A percentile compares a stretch with the other conserved stretches of the same genome.
phyloP scores from a whole-genome alignment of 169 alveolate genomes.

The Cryptosporidium andersoni region DNA sequence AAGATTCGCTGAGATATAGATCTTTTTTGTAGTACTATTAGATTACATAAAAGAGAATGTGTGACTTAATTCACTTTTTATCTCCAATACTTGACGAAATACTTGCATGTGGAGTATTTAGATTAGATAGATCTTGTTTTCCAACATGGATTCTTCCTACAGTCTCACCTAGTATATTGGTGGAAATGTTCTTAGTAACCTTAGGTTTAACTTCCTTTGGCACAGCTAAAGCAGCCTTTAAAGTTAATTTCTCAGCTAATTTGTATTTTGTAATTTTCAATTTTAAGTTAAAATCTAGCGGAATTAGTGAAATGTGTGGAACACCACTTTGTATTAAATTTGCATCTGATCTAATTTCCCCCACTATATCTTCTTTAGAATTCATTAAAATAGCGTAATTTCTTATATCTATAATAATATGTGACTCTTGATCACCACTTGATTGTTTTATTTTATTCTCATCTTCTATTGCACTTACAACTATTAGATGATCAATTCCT shows the following conservation, averaged over 20 bases:
- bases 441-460: background rate
- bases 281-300: conserved; percentile 25
- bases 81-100: background rate
- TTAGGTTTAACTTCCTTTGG: conserved; percentile 55
- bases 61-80: too few relatives aligned
- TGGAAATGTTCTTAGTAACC: conserved; percentile 30
- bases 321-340: conserved; percentile 16
- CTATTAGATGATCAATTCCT: conserved; percentile 60
- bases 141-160: conserved; percentile 69
- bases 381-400: conserved; percentile 17
- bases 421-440: background rate
- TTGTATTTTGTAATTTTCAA: conserved; percentile 41
- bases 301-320: conserved; percentile 20
- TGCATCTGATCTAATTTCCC: conserved; percentile 4
- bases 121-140: conserved; percentile 35
- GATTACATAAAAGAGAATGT: too few relatives aligned
- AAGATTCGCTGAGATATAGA: too few relatives aligned
- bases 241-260: conserved; percentile 12
- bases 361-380: conserved; percentile 3
- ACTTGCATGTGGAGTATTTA: conserved; percentile 65
- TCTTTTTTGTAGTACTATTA: too few relatives aligned
- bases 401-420: conserved; percentile 41
- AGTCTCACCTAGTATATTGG: conserved; percentile 50
- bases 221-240: conserved; percentile 25
- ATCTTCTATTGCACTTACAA: conserved; percentile 42